phyloP scores from a whole-genome alignment of 2,329 filamentous ascomycete species.

The Colletotrichum coccodes region DNA sequence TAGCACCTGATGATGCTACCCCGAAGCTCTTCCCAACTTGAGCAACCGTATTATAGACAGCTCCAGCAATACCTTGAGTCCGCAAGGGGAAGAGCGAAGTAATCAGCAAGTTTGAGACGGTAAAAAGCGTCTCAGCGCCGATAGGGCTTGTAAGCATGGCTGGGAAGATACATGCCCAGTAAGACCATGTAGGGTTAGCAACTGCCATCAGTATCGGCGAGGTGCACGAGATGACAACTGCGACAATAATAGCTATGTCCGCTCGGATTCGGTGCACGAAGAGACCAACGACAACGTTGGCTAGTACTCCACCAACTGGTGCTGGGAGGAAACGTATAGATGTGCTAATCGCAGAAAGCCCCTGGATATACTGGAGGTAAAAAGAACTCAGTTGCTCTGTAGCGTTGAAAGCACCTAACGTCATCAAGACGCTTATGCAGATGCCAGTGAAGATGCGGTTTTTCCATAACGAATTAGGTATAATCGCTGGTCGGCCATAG shows the following conservation, averaged over 20 bases:
- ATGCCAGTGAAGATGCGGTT: conserved; percentile 61
- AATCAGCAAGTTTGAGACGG: conserved; percentile 63
- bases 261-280: conserved; percentile 46
- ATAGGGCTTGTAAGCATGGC: conserved; percentile 45
- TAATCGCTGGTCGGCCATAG: conserved; percentile 60
- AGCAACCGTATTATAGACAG: conserved; percentile 67
- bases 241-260: conserved; percentile 40
- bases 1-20: conserved; percentile 59
- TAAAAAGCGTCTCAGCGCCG: conserved; percentile 58
- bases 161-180: conserved; percentile 53
- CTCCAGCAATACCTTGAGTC: conserved; percentile 67
- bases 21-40: conserved; percentile 67
- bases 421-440: conserved; percentile 57
- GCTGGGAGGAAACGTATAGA: conserved; percentile 54
- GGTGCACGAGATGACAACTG: conserved; percentile 47
- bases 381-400: conserved; percentile 54
- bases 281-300: conserved; percentile 48
- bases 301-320: conserved; percentile 44
- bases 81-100: conserved; percentile 62
- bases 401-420: conserved; percentile 52
- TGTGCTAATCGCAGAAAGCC: conserved; percentile 48
- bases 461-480: conserved; percentile 67
- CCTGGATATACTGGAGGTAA: conserved; percentile 57
- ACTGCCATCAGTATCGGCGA: conserved; percentile 60
- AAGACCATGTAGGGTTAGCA: conserved; percentile 52